Base-by-base conservation (phyloP, 441 rosid species). In the Gossypium gossypioides region DNA sequence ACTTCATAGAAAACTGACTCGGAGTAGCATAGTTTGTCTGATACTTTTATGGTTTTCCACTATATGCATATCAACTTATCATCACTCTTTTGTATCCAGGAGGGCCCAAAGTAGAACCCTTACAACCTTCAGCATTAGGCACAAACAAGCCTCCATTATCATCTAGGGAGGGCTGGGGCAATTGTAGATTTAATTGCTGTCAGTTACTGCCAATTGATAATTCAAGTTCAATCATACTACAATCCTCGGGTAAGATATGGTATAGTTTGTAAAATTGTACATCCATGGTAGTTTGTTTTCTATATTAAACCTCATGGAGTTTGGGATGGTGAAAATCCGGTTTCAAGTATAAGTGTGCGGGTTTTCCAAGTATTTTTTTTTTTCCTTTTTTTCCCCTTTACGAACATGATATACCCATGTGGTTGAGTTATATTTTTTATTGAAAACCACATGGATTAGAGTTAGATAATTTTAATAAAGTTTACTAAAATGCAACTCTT, bases 261-360 rank as follows among this genome's bases (percentile, higher is more conserved):
- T 74, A 76, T 73, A 74, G 82, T 51, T 60, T 90, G 93, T 90
- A 87, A 80, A 88, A 80, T 86, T 89, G 91, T 86, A 88, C 78
- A 85, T 84, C 82, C 81, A 13, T 80, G 78, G 81, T 78, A 76
- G 82, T 50, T 72, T 81, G 71, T 82, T 69, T 32, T 46, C 24
- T 10, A 10, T 66, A 56, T 78, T 67, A 51, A 80, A 80, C 66
- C 75, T 60, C 74, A 29, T 79, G 83, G 78, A 74, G 81, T 77
- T 73, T 81, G 83, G 82, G 81, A 81, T 67, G 76, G 77, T 74
- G 55, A 76, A 42, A 77, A 80, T 60, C 72, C 81, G 83, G 81
- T 76, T 84, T 74, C 68, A 57, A 73, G 54, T 78, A 60, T 68
- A 69, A 78, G 76, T 75, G 77, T 48, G 72, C 83, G 79, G 24